A percentile compares a stretch with the other conserved stretches of the same genome.
Conservation (phyloP, 257 asterid species). For the Solanum infundibuliforme region DNA sequence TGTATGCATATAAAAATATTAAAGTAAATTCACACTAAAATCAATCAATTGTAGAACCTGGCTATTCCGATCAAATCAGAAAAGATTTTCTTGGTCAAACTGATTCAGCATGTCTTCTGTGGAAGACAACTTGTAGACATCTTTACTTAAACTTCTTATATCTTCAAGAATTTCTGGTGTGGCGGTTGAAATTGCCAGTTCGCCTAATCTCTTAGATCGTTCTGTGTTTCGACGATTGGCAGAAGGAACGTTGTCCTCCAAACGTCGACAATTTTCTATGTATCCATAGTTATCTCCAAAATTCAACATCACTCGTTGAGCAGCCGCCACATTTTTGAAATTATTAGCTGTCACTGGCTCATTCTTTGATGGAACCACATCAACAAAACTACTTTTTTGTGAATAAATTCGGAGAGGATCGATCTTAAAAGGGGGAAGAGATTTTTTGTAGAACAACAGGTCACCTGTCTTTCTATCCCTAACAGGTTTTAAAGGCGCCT, state of each 20-base stretch:
- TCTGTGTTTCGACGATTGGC: not conserved
- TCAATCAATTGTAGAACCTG: not conserved
- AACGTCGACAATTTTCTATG: rapidly evolving
- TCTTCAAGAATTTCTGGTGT: not conserved
- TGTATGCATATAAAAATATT: too few relatives aligned
- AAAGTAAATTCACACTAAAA: too few relatives aligned
- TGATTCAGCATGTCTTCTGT: not conserved
- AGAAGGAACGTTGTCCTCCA: not conserved
- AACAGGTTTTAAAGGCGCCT: too few relatives aligned
- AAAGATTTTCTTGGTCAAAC: not conserved
- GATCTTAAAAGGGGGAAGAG: too few relatives aligned
- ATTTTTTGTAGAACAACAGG: too few relatives aligned
- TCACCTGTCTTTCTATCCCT: too few relatives aligned
- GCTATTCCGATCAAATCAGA: not conserved
- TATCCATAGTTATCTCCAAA: not conserved
- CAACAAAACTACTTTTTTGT: not conserved
- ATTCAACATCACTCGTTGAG: not conserved
- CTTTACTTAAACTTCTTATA: not conserved
- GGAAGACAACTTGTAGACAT: not conserved
- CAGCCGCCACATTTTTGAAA: not conserved
- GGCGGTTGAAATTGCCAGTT: not conserved
- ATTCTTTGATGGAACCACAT: not conserved
- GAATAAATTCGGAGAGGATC: too few relatives aligned
- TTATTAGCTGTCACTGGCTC: not conserved
- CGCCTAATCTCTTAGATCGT: not conserved